Evolutionary conservation across 2,329 filamentous ascomycete species (phyloP).

Genomic region (Pezicula radicicola): DNA sequence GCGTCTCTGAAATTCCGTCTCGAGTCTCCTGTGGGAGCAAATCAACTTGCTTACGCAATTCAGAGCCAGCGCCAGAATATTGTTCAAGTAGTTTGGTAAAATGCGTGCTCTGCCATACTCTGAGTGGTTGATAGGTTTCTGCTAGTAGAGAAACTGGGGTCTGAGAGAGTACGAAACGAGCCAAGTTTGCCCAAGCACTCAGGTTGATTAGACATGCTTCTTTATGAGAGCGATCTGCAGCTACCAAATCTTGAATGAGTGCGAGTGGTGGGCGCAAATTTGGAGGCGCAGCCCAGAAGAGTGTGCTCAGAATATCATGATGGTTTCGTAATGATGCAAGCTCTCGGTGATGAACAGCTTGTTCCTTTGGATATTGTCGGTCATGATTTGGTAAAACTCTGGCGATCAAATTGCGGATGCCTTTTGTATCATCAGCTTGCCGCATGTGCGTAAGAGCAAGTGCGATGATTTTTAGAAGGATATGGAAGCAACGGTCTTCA

Average conservation of each 20-base stretch:
- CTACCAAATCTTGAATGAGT: slow-evolving; percentile 57
- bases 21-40: slow-evolving; percentile 1
- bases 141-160: slow-evolving; percentile 29
- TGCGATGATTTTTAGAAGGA: slow-evolving; percentile 63
- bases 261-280: slow-evolving; percentile 50
- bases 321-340: slow-evolving; percentile 65
- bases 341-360: slow-evolving; percentile 56
- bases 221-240: slow-evolving; percentile 59
- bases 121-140: slow-evolving; percentile 46
- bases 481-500: slow-evolving; percentile 63
- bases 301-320: slow-evolving; percentile 63
- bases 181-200: slow-evolving; percentile 60
- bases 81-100: slow-evolving; percentile 56
- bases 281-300: slow-evolving; percentile 61
- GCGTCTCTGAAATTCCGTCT: slow-evolving; percentile 9
- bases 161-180: slow-evolving; percentile 52
- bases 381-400: slow-evolving; percentile 65
- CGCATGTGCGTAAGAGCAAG: slow-evolving; percentile 51
- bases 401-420: slow-evolving; percentile 58
- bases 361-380: slow-evolving; percentile 61
- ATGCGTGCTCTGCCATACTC: slow-evolving; percentile 53
- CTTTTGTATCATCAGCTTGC: slow-evolving; percentile 46
- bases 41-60: slow-evolving; percentile 19
- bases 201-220: slow-evolving; percentile 64
- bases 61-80: slow-evolving; percentile 36